A percentile compares a stretch with the other conserved stretches of the same genome.
phyloP scores from a whole-genome alignment of 1,284 basidiomycete species.

The Irpex sp. region DNA sequence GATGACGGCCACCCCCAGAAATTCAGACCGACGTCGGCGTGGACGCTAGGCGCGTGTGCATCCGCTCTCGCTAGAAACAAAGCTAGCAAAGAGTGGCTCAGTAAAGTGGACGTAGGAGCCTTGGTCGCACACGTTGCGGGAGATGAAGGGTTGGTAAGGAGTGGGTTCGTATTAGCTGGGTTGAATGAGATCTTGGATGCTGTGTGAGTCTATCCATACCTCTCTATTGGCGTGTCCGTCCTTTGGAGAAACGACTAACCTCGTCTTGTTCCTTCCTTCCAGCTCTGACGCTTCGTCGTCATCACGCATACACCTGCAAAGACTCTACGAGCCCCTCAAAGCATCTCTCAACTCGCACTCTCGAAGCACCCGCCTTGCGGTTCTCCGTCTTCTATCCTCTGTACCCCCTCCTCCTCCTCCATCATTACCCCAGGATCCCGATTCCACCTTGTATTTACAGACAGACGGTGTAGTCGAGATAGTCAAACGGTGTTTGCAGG shows the following conservation, averaged over 20 bases:
- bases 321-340: constrained; percentile 45
- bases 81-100: constrained; percentile 39
- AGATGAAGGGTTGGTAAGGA: constrained; percentile 30
- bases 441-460: no score
- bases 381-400: constrained; percentile 53
- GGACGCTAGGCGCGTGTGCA: constrained; percentile 50
- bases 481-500: constrained; percentile 62
- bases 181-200: constrained; percentile 47
- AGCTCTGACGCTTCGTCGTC: background rate
- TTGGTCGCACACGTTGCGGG: constrained; percentile 37
- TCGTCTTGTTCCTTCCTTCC: no score
- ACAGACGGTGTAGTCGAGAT: constrained; percentile 48
- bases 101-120: constrained; percentile 35
- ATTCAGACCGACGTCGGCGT: constrained; percentile 43
- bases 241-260: background rate
- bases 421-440: background rate
- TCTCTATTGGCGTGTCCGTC: background rate
- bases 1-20: constrained; percentile 6
- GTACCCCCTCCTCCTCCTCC: constrained; percentile 22
- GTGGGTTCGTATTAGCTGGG: constrained; percentile 50
- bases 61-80: constrained; percentile 39
- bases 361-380: constrained; percentile 47
- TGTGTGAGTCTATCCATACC: constrained; percentile 7
- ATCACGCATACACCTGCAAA: constrained; percentile 5
- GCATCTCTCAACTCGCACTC: constrained; percentile 57